Evolutionary conservation across 208 protist species (phyloP), one percentile per base, ranked within the genome.

Genomic region (Trypanosomatidae sp.): DNA sequence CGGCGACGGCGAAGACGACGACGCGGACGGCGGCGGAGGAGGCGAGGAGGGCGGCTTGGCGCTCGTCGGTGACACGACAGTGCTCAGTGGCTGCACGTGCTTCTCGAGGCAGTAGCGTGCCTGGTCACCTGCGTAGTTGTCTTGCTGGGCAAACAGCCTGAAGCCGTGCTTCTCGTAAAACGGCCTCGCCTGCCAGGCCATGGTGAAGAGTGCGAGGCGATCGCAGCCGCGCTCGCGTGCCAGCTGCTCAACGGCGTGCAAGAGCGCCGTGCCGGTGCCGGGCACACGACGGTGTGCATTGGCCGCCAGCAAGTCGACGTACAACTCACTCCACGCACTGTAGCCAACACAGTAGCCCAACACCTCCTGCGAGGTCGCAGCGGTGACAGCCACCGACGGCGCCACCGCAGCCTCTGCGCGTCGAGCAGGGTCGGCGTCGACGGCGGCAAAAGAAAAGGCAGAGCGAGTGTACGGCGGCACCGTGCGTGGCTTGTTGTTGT

Each of bases 31-130:
- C n/a, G n/a, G n/a, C n/a, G n/a, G n/a, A n/a, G n/a, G n/a, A n/a
- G n/a, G n/a, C n/a, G n/a, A n/a, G n/a, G n/a, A n/a, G n/a, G n/a
- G n/a, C n/a, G n/a, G n/a, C n/a, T 13, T 27, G 6, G 38, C 37
- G 1, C 33, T 38, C 4, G 38, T 8, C 37, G 35, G 5, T 11
- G 44, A 35, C 6, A 16, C 26, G 16, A 3, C 33, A 1, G 4
- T 41, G 28, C 33, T 45, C 25, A 25, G 43, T 18, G 37, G 22
- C 11, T 25, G 7, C 33, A 50, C 49, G 6, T 55, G 38, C 30
- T 61, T 68, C 46, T 61, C 38, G 25, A 62, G 3, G n/a, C 52
- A 43, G 55, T 54, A 54, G 45, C 37, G 28, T 0, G n/a, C 21
- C 35, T 68, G 49, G 4, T 43, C 41, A 24, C 33, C 35, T 3